Conservation (phyloP, 75 land plant species). For the Cupressus sempervirens region DNA sequence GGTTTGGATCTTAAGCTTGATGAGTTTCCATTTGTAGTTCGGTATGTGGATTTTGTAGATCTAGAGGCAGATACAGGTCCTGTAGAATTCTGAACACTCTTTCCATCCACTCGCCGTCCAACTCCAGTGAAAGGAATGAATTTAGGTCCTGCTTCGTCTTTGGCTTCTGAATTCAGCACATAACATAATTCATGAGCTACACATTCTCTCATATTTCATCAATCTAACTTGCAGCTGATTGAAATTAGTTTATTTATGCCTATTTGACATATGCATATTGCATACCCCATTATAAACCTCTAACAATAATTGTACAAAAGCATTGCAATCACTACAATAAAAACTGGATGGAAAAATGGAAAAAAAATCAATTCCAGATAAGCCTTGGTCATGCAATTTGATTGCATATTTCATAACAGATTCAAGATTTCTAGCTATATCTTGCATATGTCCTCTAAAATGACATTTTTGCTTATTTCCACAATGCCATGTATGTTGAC, state of each 20-base stretch:
- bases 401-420: background rate
- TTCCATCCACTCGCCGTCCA: constrained; percentile 35
- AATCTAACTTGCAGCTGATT: background rate
- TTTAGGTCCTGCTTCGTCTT: constrained; percentile 5
- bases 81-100: constrained; percentile 2
- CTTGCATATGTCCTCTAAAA: background rate
- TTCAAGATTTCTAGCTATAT: background rate
- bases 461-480: no score
- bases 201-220: background rate
- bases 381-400: background rate
- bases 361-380: background rate
- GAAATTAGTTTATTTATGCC: background rate
- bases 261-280: background rate
- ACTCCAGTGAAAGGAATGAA: constrained; percentile 29
- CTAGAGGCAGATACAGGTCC: constrained; percentile 3
- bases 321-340: background rate
- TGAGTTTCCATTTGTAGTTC: background rate
- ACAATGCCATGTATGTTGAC: background rate
- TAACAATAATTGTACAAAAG: background rate
- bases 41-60: background rate
- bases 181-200: background rate
- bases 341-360: background rate
- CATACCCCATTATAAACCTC: background rate
- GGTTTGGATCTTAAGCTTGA: background rate
- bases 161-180: constrained; percentile 10